Percentiles rank a stretch among this genome's conserved stretches.
phyloP scores from a whole-genome alignment of 805 yeast species.

The Pichia eremophila region DNA sequence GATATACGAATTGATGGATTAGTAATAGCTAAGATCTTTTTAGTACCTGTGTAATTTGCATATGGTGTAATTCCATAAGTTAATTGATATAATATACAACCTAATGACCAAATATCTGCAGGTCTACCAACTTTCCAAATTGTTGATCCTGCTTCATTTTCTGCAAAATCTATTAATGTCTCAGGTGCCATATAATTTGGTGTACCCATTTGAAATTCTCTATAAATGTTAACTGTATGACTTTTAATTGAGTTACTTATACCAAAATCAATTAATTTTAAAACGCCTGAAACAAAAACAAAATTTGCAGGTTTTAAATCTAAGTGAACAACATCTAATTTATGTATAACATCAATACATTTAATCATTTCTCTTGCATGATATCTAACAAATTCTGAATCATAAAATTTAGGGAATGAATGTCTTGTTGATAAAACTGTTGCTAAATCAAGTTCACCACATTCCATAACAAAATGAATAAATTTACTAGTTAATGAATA shows the following conservation, averaged over 20 bases:
- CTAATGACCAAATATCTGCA: conserved; percentile 97
- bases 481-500: conserved; percentile 57
- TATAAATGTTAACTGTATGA: conserved; percentile 78
- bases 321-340: conserved; percentile 60
- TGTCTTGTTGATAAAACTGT: conserved; percentile 56
- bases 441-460: conserved; percentile 87
- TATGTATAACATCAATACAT: conserved; percentile 85
- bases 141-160: conserved; percentile 16
- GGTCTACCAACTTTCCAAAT: conserved; percentile 85
- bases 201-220: conserved; percentile 90
- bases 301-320: conserved; percentile 56
- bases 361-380: conserved; percentile 69
- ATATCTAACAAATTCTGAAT: conserved; percentile 68
- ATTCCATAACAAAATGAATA: conserved; percentile 78
- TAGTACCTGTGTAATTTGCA: conserved; percentile 66
- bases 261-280: conserved; percentile 92
- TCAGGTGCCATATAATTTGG: conserved; percentile 99
- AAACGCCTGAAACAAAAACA: conserved; percentile 68
- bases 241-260: conserved; percentile 92
- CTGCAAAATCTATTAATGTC: conserved; percentile 55
- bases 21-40: conserved; percentile 74
- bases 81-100: conserved; percentile 93
- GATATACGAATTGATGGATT: conserved; percentile 67
- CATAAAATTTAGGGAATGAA: conserved; percentile 29
- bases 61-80: conserved; percentile 90